These are phyloP conservation scores for Cytospora mali DNA, from an alignment of 2,329 filamentous ascomycete genomes.

Conservation along the genomic window DNA sequence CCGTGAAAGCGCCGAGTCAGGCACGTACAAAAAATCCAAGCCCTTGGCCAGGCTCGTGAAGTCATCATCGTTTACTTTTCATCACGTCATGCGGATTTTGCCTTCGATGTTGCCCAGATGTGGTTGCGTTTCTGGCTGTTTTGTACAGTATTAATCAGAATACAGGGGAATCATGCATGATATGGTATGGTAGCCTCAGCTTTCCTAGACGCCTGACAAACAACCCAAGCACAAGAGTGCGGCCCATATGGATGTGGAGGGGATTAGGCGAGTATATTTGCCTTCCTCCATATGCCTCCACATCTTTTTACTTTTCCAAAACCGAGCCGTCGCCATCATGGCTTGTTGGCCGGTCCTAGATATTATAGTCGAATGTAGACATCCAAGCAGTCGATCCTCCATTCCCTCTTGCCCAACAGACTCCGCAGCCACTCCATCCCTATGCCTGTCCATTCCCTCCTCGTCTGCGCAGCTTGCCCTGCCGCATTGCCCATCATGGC, in stretches of 20 bases:
- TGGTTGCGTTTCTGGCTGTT: neutral
- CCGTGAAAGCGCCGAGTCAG: neutral
- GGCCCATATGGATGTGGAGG: neutral
- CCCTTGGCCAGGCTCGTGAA: neutral
- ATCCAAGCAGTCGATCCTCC: slow-evolving; percentile 89
- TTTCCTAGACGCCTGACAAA: neutral
- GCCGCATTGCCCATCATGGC: slow-evolving; percentile 68
- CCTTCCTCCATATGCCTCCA: neutral
- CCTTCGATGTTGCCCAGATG: neutral
- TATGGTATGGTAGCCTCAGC: neutral
- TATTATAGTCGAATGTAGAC: slow-evolving; percentile 75
- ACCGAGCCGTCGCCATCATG: neutral
- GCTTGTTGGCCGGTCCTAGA: neutral
- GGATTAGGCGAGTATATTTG: slow-evolving; percentile 1
- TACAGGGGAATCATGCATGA: neutral
- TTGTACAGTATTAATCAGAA: neutral
- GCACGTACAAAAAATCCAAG: rapidly evolving
- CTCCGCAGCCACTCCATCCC: slow-evolving; percentile 86
- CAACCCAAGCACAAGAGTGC: neutral
- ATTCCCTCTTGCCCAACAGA: slow-evolving; percentile 79
- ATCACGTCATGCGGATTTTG: neutral
- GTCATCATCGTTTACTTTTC: neutral
- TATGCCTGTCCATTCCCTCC: slow-evolving; percentile 71
- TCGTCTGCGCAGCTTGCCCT: slow-evolving; percentile 59
- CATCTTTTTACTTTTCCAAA: slow-evolving; percentile 7